Conservation (phyloP, 2,329 filamentous ascomycete species). For the Stagonosporopsis rhizophila region DNA sequence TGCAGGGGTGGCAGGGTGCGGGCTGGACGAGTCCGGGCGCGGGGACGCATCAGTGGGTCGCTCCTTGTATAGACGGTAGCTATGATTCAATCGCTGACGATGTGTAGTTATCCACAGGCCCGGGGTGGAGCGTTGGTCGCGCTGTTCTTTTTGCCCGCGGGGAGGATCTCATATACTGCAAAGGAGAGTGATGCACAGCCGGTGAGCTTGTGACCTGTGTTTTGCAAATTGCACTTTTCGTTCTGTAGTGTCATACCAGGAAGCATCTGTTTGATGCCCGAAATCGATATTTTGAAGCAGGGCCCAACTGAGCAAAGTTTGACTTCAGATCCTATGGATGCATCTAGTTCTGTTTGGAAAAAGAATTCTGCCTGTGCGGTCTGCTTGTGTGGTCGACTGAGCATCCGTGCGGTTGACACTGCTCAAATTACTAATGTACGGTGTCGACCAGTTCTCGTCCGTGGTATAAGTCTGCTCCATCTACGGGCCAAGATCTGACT, state of each 20-base stretch:
- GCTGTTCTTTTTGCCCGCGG: conserved; percentile 63
- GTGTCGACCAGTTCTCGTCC: neutral
- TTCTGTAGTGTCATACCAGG: neutral
- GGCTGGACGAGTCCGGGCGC: conserved; percentile 64
- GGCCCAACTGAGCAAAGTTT: neutral
- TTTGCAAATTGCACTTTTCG: neutral
- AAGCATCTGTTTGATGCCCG: neutral
- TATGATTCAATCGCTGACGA: neutral
- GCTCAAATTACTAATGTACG: neutral
- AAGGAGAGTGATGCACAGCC: conserved; percentile 45
- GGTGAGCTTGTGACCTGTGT: neutral
- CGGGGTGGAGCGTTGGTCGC: conserved; percentile 60
- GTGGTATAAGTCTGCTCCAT: no score
- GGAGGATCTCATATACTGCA: conserved; percentile 60
- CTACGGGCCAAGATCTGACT: neutral
- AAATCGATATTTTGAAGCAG: neutral
- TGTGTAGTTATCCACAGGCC: conserved; percentile 57
- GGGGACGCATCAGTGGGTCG: conserved; percentile 59
- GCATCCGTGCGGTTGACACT: neutral
- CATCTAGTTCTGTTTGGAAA: neutral
- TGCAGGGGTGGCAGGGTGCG: conserved; percentile 63
- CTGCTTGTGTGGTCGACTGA: neutral
- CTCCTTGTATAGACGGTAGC: neutral
- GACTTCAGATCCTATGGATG: neutral
- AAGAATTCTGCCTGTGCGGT: neutral